Evolutionary conservation across 768 basidiomycete genomes (phyloP), one percentile per base, ranked within the genome.

Genomic region (Cantharellus anzutake): DNA sequence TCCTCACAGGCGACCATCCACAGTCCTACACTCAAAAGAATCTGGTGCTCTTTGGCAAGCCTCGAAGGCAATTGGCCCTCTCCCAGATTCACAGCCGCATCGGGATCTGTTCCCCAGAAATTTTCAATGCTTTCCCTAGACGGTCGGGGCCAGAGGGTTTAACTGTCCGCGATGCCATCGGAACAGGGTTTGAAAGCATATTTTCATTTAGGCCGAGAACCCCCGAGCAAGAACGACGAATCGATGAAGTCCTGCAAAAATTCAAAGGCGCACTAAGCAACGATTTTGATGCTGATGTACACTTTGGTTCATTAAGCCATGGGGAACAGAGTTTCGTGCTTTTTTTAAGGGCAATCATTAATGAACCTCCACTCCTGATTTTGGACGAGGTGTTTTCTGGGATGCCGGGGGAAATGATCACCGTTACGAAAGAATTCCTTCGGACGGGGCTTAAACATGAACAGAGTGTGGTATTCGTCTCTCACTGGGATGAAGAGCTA

Each of bases 351-450:
- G 87, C 92, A 37, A 72, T 96, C 41, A 89, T 93, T 4, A 78
- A 78, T 11, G 72, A 75, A 11, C 85, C 87, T 2, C 78, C 76
- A 59, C 67, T 99, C 41, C 74, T 98, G 4, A 73, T 97, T 5
- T 71, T 98, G 44, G 94, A 99, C 66, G 94, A 99, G 68, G 86
- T 83, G 4, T 92, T 88, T 80, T 82, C 86, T 34, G 93, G 92
- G 35, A 93, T 98, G 88, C 87, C 87, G 63, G 82, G 80, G 51
- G 71, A 69, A 3, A 87, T 89, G 80, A 80, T 93, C 39, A 69
- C 69, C 16, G 77, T 78, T 42, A 86, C 81, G 48, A 73, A 78
- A 63, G 64, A 63, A 48, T 87, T 88, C 66, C 67, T 99, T 51
- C 73, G 82, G 5, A 67, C 70, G 20, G 74, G 72, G 42, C 61